These are phyloP conservation scores for Solanum hybrid DNA, from an alignment of 305 asterid genomes.

Conservation along the genomic window DNA sequence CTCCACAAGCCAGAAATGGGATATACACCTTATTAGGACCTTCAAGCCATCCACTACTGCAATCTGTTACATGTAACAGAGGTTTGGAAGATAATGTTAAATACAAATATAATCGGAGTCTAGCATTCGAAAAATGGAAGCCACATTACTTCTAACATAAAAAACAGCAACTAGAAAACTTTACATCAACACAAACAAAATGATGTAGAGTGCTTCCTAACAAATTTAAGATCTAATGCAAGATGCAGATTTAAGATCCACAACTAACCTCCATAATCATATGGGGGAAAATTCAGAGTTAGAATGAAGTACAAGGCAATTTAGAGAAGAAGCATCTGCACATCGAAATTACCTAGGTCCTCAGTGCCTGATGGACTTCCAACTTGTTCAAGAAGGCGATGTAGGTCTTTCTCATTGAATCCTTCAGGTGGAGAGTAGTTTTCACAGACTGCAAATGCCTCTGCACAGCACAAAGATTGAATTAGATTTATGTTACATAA, in stretches of 20 bases:
- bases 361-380: conserved; percentile 94
- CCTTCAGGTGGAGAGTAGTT: conserved; percentile 94
- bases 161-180: background rate
- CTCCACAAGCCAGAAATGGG: conserved; percentile 94
- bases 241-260: background rate
- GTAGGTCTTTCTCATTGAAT: conserved; percentile 74
- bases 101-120: background rate
- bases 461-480: conserved; percentile 24
- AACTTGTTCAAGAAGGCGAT: conserved; percentile 77
- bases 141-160: background rate
- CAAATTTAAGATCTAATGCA: background rate
- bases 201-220: background rate
- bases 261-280: background rate
- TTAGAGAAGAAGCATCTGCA: background rate
- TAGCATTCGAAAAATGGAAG: background rate
- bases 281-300: background rate
- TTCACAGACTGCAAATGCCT: conserved; percentile 95
- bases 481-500: background rate
- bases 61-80: conserved; percentile 40
- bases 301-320: background rate
- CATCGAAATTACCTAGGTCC: conserved; percentile 49
- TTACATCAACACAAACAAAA: background rate
- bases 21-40: conserved; percentile 92
- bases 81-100: background rate
- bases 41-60: conserved; percentile 97